Evolutionary conservation across 164 flowering plant genomes (phyloP), one percentile per base, ranked within the genome.

Genomic region (grape (Vitis vinifera)): DNA sequence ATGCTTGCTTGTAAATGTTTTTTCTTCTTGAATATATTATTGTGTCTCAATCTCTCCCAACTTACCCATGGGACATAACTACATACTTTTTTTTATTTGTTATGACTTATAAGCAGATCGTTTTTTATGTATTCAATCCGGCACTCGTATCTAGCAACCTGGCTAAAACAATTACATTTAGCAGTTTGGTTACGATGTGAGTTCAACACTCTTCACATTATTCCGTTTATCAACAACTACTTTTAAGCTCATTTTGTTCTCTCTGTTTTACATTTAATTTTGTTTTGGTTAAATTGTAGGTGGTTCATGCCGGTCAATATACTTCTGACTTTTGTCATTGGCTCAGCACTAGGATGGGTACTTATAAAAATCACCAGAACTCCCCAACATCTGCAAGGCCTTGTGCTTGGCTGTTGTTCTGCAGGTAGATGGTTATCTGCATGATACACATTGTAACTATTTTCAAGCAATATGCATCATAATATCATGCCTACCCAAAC

Each of bases 71-170:
- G 44, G 44, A 8, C 44, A 37, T 37, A 37, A 37, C 44, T 37
- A 3, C 4, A 2, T 37, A 37, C 44, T 6, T 37, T 3, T 52
- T 13, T 9, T 55, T 5, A 16, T 48, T 52, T 15, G 3, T 51
- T 30, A 66, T 66, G 37, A n/a, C n/a, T n/a, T n/a, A n/a, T n/a
- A n/a, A 67, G 74, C 91, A 89, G 97, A 75, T 92, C 23, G 89
- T 85, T 7, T 92, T 86, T 65, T 90, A 63, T 75, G 91, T 92
- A 5, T 86, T 87, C 71, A 92, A 69, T 71, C 97, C 97, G 16
- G 83, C 95, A 17, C 88, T 92, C 8, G 82, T 90, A 17, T 47
- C 62, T 12, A 64, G 80, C 78, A 85, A 87, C 66, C 80, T 92
- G 27, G 85, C 89, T 5, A 58, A 77, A 50, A 85, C 92, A 59